phyloP scores from a whole-genome alignment of 371 early-diverging fungal genomes.

The Mortierella sp. region DNA sequence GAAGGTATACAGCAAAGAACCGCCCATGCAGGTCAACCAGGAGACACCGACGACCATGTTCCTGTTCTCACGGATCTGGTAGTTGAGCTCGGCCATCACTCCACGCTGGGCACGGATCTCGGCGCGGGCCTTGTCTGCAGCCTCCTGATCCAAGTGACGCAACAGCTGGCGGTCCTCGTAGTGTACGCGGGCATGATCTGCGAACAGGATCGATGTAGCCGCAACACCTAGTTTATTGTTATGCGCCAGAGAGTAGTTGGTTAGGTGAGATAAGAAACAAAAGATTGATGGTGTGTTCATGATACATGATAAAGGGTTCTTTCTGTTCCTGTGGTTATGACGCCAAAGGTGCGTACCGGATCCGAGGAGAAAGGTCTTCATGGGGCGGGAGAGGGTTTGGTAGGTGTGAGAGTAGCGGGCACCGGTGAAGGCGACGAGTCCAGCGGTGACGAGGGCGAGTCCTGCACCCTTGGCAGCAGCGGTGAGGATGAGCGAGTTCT shows the following conservation, averaged over 20 bases:
- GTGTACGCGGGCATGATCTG: constrained; percentile 56
- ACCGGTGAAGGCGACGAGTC: constrained; percentile 45
- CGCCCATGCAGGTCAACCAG: constrained; percentile 79
- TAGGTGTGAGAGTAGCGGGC: constrained; percentile 47
- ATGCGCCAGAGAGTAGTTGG: background rate
- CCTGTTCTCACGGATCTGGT: constrained; percentile 61
- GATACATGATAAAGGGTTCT: background rate
- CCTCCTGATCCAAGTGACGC: constrained; percentile 53
- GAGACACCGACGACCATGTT: constrained; percentile 73
- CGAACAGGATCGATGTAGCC: constrained; percentile 48
- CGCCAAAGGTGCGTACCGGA: constrained; percentile 20
- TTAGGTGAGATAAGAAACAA: background rate
- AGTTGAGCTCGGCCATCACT: constrained; percentile 38
- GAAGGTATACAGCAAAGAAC: constrained; percentile 75
- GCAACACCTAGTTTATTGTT: constrained; percentile 36
- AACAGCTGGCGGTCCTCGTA: constrained; percentile 56
- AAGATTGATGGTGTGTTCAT: background rate
- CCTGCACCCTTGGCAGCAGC: constrained; percentile 58
- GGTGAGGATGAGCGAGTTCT: constrained; percentile 28
- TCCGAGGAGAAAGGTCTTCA: constrained; percentile 55
- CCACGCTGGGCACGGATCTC: constrained; percentile 57
- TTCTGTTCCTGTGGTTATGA: background rate
- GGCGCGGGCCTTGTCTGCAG: constrained; percentile 50
- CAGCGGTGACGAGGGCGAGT: constrained; percentile 53
- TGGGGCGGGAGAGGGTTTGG: constrained; percentile 39